Evolutionary conservation across 2,329 filamentous ascomycete genomes (phyloP), one percentile per base, ranked within the genome.

Genomic region (Byssoonygena ceratinophila): DNA sequence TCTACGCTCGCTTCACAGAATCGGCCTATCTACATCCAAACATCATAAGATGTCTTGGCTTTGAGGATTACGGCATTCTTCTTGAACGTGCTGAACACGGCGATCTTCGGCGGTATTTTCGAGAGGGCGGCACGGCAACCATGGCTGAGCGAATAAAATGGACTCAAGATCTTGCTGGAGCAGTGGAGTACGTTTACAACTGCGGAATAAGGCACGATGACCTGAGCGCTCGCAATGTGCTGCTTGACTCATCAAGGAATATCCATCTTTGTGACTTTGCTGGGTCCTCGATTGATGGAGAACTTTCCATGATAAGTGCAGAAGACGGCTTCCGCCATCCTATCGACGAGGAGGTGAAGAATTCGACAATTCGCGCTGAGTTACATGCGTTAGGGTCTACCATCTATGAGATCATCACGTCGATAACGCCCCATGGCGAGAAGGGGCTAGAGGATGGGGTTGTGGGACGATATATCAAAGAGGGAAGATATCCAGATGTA

Each of bases 191-290:
- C 23, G 41, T 54, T 20, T 47, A 54, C 20, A n/a, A 25, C 4
- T 36, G 27, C 9, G 32, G 45, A 14, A 34, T 54, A 18, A 43
- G 47, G 14, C 52, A 54, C 27, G 46, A n/a, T 16, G 52, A 54
- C 45, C 32, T 51, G 5, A 27, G 40, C 22, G 29, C 46, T n/a
- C 43, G 39, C 22, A 54, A 54, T 31, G 20, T 54, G 14, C 34
- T 54, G 23, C 47, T 54, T 3, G 47, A 54, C 27, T 43, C 39
- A 25, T 25, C 50, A 22, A 23, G 52, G 18, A 46, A 34, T n/a
- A 51, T 51, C 41, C 45, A 22, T 18, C 52, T 54, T 14, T 54
- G 52, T 41, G 52, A 54, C 29, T 54, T 54, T 46, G 29, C 52
- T n/a, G 52, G 52, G 1, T 54, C 52, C 31, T 31, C 16, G 8